A percentile compares a stretch with the other conserved stretches of the same genome.
These are phyloP conservation scores for Platanthera guangdongensis DNA, from an alignment of 106 monocot genomes.

Conservation along the genomic window DNA sequence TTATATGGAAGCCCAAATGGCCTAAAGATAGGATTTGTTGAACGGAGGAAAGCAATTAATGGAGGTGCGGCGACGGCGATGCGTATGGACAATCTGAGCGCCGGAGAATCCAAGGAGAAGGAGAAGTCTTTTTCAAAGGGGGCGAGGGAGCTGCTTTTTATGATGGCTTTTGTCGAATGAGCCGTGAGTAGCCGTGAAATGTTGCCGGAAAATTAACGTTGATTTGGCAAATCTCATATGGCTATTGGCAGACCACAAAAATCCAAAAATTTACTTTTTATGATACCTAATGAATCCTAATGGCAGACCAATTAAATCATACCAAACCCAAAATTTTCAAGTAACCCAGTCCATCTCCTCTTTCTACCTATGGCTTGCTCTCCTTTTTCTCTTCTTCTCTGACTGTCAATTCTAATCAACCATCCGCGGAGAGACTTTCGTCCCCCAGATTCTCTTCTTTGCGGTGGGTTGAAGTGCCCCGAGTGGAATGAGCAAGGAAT, in stretches of 20 bases:
- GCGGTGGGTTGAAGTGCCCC: constrained; percentile 48
- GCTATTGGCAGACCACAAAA: too few species aligned
- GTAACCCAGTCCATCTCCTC: too few species aligned
- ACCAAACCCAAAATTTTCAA: neutral
- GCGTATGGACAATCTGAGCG: neutral
- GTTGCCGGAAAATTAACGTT: too few species aligned
- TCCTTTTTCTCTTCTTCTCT: neutral
- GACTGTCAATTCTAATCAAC: neutral
- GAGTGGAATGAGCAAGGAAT: constrained; percentile 47
- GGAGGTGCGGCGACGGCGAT: neutral
- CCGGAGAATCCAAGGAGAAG: neutral
- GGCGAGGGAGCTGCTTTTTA: neutral
- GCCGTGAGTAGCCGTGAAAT: too few species aligned
- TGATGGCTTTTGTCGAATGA: neutral
- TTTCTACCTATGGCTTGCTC: neutral
- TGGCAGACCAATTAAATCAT: too few species aligned
- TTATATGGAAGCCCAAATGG: neutral
- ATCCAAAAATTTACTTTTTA: too few species aligned
- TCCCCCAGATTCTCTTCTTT: constrained; percentile 6
- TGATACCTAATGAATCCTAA: too few species aligned
- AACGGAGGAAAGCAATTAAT: neutral
- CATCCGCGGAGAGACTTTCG: constrained; percentile 10
- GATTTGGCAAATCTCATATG: too few species aligned
- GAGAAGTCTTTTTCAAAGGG: neutral
- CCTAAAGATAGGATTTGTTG: neutral